phyloP scores from a whole-genome alignment of 164 flowering plant species.

The Taxillus chinensis region DNA sequence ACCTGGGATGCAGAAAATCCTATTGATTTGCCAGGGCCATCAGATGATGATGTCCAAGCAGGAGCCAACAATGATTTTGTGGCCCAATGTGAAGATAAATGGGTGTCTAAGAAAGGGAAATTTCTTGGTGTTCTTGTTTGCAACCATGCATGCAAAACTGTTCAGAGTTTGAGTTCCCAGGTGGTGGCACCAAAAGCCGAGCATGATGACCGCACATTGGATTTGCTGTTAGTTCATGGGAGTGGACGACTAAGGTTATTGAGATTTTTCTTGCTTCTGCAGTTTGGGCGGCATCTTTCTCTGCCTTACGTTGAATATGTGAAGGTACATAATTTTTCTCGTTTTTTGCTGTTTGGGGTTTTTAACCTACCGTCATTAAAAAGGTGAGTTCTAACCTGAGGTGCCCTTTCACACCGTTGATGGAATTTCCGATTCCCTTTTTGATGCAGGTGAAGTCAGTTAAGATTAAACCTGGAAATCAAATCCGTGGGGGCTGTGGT shows the following conservation, averaged over 20 bases:
- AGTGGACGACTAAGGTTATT: constrained; percentile 68
- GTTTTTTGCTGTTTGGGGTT: neutral
- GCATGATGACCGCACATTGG: constrained; percentile 77
- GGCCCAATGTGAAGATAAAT: constrained; percentile 48
- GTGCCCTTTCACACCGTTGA: neutral
- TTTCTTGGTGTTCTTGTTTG: constrained; percentile 90
- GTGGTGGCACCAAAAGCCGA: constrained; percentile 96
- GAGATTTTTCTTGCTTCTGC: constrained; percentile 73
- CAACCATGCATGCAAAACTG: constrained; percentile 96
- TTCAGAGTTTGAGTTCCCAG: constrained; percentile 85
- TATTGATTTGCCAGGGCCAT: constrained; percentile 79
- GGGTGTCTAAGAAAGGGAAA: constrained; percentile 64
- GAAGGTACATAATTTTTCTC: constrained; percentile 47
- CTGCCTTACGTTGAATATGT: constrained; percentile 90
- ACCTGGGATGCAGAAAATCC: constrained; percentile 74
- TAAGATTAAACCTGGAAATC: constrained; percentile 71
- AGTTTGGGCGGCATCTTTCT: constrained; percentile 78
- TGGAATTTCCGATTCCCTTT: neutral
- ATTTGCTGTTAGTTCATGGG: constrained; percentile 84
- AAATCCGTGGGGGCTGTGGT: constrained; percentile 70
- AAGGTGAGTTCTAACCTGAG: neutral
- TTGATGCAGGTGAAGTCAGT: constrained; percentile 79
- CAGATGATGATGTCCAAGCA: constrained; percentile 38
- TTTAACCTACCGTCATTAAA: neutral
- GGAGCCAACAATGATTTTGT: constrained; percentile 31